Evolutionary conservation across 129 eudicot species (phyloP).

Genomic region (Flaveria brownii): DNA sequence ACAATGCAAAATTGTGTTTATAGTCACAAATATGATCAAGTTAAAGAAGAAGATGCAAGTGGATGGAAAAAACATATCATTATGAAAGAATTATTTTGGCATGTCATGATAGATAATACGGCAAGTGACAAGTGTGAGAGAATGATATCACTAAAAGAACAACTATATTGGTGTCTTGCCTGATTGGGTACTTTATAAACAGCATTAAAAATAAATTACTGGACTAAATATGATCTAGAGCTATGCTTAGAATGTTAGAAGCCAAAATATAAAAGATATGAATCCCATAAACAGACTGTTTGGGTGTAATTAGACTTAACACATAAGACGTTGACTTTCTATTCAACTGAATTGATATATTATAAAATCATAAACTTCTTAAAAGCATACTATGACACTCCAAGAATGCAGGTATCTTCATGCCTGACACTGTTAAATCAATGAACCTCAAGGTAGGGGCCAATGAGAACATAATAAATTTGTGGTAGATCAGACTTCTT

Average conservation of each 20-base stretch:
- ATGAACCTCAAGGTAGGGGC: slow-evolving; percentile 24
- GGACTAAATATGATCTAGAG: slow-evolving; percentile 13
- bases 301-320: background rate
- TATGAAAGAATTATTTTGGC: slow-evolving; percentile 13
- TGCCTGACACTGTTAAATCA: slow-evolving; percentile 14
- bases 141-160: background rate
- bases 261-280: background rate
- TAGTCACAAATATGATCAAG: background rate
- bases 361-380: slow-evolving; percentile 6
- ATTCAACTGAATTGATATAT: slow-evolving; percentile 10
- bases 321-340: background rate
- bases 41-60: background rate
- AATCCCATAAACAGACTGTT: background rate
- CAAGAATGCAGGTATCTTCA: background rate
- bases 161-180: background rate
- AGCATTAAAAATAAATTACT: background rate
- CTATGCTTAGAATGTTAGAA: background rate
- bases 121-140: slow-evolving; percentile 5
- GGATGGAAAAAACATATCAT: background rate
- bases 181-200: background rate
- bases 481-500: background rate
- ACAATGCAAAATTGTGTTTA: slow-evolving; percentile 22
- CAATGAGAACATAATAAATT: background rate
- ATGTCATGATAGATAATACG: background rate
- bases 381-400: slow-evolving; percentile 4